A percentile compares a stretch with the other conserved stretches of the same genome.
Evolutionary conservation across 208 protist species (phyloP).

Genomic region (Wallacemonas sp.): DNA sequence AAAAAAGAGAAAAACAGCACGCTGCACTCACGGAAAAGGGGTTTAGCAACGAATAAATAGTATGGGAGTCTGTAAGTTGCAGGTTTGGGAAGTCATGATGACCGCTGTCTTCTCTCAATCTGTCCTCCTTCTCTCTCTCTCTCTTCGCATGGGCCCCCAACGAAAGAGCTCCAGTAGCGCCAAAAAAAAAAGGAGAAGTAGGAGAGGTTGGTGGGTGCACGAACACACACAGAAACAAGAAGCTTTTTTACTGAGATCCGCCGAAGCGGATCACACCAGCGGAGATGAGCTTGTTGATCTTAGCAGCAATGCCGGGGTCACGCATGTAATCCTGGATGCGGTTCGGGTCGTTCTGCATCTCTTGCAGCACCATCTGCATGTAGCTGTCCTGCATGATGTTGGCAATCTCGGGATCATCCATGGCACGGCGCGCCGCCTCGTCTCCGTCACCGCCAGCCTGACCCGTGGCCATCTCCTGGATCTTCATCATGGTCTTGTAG

Average conservation of each 20-base stretch:
- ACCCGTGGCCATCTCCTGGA: constrained; percentile 89
- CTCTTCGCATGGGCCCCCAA: not conserved
- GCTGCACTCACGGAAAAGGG: not conserved
- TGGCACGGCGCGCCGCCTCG: constrained; percentile 87
- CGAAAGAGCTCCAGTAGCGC: constrained; percentile 1
- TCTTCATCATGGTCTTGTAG: constrained; percentile 90
- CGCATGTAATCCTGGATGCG: constrained; percentile 93
- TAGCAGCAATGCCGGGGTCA: constrained; percentile 87
- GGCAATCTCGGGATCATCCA: constrained; percentile 96
- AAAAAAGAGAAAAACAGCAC: constrained; percentile 2
- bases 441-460: constrained; percentile 76
- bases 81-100: too few relatives aligned
- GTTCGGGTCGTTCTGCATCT: constrained; percentile 91
- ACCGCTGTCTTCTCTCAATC: not conserved
- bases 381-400: constrained; percentile 92
- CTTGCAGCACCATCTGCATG: constrained; percentile 90
- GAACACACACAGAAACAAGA: too few relatives aligned
- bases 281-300: constrained; percentile 97
- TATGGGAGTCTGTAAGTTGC: not conserved
- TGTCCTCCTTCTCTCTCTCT: not conserved
- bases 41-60: not conserved
- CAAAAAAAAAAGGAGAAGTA: too few relatives aligned
- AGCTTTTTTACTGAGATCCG: constrained; percentile 19
- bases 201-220: too few relatives aligned
- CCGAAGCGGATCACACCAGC: constrained; percentile 95